These are phyloP conservation scores for Sarocladium kiliense DNA, from an alignment of 2,329 filamentous ascomycete species.

Conservation along the genomic window DNA sequence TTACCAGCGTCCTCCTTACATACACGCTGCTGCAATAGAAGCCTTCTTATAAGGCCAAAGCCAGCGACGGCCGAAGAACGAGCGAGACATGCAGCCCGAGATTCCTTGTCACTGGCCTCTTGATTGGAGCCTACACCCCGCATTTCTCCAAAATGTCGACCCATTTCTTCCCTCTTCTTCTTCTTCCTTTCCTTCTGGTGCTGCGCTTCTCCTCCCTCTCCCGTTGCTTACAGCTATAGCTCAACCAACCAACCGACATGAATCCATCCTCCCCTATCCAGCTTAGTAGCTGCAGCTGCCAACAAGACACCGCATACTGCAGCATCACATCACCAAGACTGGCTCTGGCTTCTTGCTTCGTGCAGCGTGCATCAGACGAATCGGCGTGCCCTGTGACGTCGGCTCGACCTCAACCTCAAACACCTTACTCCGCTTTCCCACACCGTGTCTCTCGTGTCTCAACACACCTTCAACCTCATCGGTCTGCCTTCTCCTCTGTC, in stretches of 20 bases:
- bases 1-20: neutral
- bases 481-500: neutral
- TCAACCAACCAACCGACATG: neutral
- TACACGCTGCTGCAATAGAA: slow-evolving; percentile 4
- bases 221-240: neutral
- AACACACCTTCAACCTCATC: too few species aligned
- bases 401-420: slow-evolving; percentile 6
- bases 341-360: neutral
- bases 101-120: too few species aligned
- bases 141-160: neutral
- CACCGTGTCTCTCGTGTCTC: neutral
- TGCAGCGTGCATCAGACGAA: slow-evolving; percentile 8
- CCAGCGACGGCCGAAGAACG: neutral
- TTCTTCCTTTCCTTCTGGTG: neutral
- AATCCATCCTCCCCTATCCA: neutral
- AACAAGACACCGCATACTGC: slow-evolving; percentile 5
- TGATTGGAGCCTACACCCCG: neutral
- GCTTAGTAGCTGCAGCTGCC: slow-evolving; percentile 7
- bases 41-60: neutral
- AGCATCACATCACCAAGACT: neutral
- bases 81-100: slow-evolving; percentile 3
- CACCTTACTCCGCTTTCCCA: neutral
- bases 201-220: neutral
- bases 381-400: neutral
- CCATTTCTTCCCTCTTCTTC: neutral